Base-by-base conservation (phyloP, 1,284 basidiomycete genomes). In the Calocybe gambosa region DNA sequence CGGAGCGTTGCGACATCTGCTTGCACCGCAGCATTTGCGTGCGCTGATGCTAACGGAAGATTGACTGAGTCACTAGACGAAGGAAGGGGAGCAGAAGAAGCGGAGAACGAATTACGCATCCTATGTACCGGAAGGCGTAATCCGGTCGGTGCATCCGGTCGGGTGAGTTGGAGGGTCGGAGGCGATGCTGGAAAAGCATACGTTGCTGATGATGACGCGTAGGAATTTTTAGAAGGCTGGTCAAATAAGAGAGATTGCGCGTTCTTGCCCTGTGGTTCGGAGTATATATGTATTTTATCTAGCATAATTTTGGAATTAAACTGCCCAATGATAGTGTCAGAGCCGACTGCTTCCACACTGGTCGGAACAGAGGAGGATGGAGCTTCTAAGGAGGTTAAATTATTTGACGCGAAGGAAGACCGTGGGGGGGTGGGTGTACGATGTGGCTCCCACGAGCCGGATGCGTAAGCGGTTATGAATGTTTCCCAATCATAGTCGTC, bases 1-100 rank as follows among this genome's bases (percentile, higher is more conserved):
- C 91, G 85, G 63, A 93, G 82, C 0, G 90, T 85, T 0, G 90
- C 90, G 0, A 89, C 90, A 0, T 85, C 76, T 0, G 88, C 77
- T 13, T 78, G 75, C 5, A 77, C 66, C 34, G 85, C 82, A 1
- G 75, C 59, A 45, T 73, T 71, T 25, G 66, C 69, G 55, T 61
- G 42, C 47, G 61, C 9, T 54, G 59, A 36, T 59, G 64, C 44
- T 59, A 70, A 57, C 64, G 66, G 26, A 12, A 38, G 5, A 10
- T 23, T 39, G 13, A 28, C 23, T 1, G 35, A 13, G n/a, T 46
- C 50, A 8, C 39, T 34, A n/a, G 50, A 31, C 18, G 52, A 45
- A 12, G 50, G 45, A 3, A 61, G 40, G 50, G 63, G 25, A 58
- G 61, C 41, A 58, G 67, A 47, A 59, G 70, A 60, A 65, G 68